A percentile compares a stretch with the other conserved stretches of the same genome.
Conservation (phyloP, 2,329 filamentous ascomycete species). For the Trichoderma sp. region DNA sequence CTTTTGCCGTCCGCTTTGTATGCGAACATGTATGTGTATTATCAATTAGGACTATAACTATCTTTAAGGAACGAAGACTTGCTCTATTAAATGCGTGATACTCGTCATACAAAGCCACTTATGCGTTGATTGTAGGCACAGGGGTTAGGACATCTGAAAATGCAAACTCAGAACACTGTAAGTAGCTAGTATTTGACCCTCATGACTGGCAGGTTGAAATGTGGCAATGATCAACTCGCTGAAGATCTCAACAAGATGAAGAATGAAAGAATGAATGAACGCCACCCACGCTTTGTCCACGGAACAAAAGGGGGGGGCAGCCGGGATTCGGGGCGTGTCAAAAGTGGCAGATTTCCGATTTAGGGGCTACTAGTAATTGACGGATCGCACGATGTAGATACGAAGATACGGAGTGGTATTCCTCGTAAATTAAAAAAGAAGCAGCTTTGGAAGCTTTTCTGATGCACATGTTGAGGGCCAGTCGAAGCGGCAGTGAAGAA, state of each 20-base stretch:
- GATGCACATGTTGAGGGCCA: background rate
- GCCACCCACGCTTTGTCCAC: background rate
- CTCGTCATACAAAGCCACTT: background rate
- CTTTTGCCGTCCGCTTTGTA: background rate
- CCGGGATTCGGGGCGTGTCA: slow-evolving; percentile 1
- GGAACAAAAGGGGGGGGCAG: slow-evolving; percentile 4
- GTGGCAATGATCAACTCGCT: background rate
- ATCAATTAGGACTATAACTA: background rate
- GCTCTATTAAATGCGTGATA: background rate
- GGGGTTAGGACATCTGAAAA: background rate
- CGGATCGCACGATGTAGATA: background rate
- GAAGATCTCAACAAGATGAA: background rate
- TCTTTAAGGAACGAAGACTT: background rate
- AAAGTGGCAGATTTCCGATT: background rate
- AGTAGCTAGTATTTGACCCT: background rate
- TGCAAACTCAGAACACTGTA: background rate
- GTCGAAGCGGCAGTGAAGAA: background rate
- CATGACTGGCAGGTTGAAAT: background rate
- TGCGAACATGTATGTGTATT: slow-evolving; percentile 1
- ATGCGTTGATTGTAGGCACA: background rate
- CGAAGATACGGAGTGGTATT: background rate
- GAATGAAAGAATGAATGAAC: background rate
- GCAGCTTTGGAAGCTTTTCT: background rate
- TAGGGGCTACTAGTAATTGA: background rate
- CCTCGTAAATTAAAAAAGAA: background rate